Evolutionary conservation across 257 asterid genomes (phyloP), one percentile per base, ranked within the genome.

Genomic region (Fraxinus pennsylvanica): DNA sequence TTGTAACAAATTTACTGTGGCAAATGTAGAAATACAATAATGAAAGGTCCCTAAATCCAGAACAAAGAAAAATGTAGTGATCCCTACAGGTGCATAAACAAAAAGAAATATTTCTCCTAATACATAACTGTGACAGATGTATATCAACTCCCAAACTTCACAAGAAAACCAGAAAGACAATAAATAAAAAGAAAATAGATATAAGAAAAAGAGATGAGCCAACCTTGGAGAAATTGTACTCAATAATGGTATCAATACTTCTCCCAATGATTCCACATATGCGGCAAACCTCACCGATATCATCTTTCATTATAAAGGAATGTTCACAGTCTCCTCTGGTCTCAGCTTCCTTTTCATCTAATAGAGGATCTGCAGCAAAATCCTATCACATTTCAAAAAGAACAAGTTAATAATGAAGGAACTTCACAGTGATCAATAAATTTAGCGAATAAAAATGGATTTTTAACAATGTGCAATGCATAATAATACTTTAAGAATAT

Each of bases 201-300:
- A 72, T 75, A 45, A 25, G 21, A 66, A 71, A 85, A 79, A 32
- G 35, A 80, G 79, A 81, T 76, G 71, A 83, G 75, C 32, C 84
- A 21, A 95, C 99, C 99, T 95, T 95, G 0, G 91, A 79, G 82
- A 88, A 92, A 86, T 95, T 96, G 81, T 85, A 95, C 79, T 95
- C 99, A 6, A 95, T 95, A 66, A 95, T 95, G 73, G 90, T 78
- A 45, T 92, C 99, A 78, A 95, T 95, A 73, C 97, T 86, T 87
- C 94, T 89, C 85, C 76, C 82, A 73, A 95, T 87, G 81, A 95
- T 92, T 81, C 99, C 99, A 77, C 99, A 95, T 45, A 95, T 85
- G 68, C 99, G 96, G 75, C 99, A 95, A 27, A 95, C 99, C 82
- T 89, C 92, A 50, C 99, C 99, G 25, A 95, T 90, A 79, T 95